phyloP scores from a whole-genome alignment of 1,139 yeast genomes.

The Candida albicans region DNA sequence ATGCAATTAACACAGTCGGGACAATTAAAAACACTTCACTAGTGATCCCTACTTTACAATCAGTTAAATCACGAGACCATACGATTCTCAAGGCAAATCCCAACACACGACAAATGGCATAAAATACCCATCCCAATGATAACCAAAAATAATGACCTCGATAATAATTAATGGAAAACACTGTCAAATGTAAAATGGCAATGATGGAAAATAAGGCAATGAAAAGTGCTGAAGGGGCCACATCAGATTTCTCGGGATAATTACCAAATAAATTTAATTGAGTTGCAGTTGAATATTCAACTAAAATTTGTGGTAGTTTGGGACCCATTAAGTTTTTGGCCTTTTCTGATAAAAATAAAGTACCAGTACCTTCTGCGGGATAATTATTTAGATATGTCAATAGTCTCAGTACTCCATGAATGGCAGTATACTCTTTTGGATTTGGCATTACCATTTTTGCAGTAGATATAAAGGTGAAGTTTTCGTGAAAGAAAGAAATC shows the following conservation, averaged over 20 bases:
- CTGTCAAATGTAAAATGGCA: conserved; percentile 44
- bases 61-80: conserved; percentile 54
- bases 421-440: conserved; percentile 20
- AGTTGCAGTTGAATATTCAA: conserved; percentile 33
- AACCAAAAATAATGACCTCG: conserved; percentile 69
- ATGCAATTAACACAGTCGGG: conserved; percentile 55
- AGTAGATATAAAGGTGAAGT: neutral
- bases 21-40: conserved; percentile 59
- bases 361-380: conserved; percentile 57
- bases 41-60: conserved; percentile 55
- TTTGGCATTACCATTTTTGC: conserved; percentile 1
- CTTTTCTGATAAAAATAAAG: conserved; percentile 31
- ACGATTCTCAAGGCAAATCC: conserved; percentile 63
- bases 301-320: conserved; percentile 38
- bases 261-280: conserved; percentile 65
- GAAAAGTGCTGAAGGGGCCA: conserved; percentile 64
- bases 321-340: conserved; percentile 23
- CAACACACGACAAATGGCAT: conserved; percentile 51
- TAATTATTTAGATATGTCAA: conserved; percentile 32
- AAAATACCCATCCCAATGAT: conserved; percentile 55
- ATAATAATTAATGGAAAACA: conserved; percentile 51
- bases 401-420: conserved; percentile 34
- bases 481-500: neutral
- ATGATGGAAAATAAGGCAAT: conserved; percentile 54
- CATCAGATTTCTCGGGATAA: conserved; percentile 56